Evolutionary conservation across 2,329 filamentous ascomycete species (phyloP).

Genomic region (Beauveria caledonica): DNA sequence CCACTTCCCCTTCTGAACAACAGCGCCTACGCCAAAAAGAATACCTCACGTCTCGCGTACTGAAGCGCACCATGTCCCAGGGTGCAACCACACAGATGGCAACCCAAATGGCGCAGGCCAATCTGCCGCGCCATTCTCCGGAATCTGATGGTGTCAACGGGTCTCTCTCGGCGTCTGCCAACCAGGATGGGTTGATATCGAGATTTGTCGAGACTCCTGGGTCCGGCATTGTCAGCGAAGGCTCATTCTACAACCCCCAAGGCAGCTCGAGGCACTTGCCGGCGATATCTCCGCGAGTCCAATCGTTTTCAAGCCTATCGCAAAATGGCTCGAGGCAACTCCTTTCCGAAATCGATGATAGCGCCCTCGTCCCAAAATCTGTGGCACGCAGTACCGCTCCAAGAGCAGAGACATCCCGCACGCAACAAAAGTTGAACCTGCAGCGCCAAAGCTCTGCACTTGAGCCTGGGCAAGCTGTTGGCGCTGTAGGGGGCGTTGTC

Average conservation of each 20-base stretch:
- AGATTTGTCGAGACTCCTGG: conserved; percentile 48
- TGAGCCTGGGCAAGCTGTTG: conserved; percentile 47
- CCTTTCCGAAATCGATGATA: conserved; percentile 26
- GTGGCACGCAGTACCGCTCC: conserved; percentile 31
- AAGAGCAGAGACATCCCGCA: conserved; percentile 52
- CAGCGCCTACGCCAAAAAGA: conserved; percentile 48
- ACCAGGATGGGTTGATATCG: conserved; percentile 46
- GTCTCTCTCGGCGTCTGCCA: conserved; percentile 19
- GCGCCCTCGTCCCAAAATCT: conserved; percentile 38
- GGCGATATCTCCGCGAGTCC: conserved; percentile 30
- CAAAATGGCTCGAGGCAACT: conserved; percentile 18
- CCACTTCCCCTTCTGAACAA: conserved; percentile 26
- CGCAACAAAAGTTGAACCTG: conserved; percentile 68
- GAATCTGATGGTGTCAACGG: conserved; percentile 21
- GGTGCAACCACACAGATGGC: conserved; percentile 59
- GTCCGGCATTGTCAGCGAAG: conserved; percentile 41
- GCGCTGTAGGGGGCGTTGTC: conserved; percentile 28
- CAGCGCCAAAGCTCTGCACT: conserved; percentile 66
- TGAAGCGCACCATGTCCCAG: conserved; percentile 56
- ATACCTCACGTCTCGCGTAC: conserved; percentile 58
- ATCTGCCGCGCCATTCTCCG: conserved; percentile 29
- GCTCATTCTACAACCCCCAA: conserved; percentile 40
- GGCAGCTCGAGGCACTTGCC: conserved; percentile 24
- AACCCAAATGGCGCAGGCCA: conserved; percentile 38
- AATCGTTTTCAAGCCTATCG: conserved; percentile 32